A percentile compares a stretch with the other conserved stretches of the same genome.
Evolutionary conservation across 305 asterid species (phyloP).

Genomic region (Fraxinus dipetala): DNA sequence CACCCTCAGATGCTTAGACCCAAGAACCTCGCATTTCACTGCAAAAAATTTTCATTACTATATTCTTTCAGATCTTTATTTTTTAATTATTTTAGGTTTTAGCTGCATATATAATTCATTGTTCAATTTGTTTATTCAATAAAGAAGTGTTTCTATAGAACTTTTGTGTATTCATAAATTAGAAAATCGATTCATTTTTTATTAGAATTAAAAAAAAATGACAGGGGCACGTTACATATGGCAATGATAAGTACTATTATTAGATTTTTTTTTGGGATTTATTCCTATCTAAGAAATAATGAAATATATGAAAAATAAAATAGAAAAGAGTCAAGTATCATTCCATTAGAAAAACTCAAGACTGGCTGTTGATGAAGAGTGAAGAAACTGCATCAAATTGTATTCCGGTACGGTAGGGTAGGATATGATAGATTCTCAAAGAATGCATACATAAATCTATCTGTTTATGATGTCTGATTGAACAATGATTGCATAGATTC

Average conservation of each 20-base stretch:
- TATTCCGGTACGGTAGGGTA: no score
- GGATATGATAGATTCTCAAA: not conserved
- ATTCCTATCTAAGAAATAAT: not conserved
- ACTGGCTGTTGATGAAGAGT: not conserved
- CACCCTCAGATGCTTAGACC: slow-evolving; percentile 51
- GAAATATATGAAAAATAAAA: not conserved
- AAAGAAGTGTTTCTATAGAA: not conserved
- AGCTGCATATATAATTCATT: not conserved
- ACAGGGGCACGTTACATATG: not conserved
- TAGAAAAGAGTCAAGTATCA: not conserved
- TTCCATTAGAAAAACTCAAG: not conserved
- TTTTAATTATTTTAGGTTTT: not conserved
- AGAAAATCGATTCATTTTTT: no score
- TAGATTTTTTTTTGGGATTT: not conserved
- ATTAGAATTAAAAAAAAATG: no score
- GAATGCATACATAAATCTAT: not conserved
- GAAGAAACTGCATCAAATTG: not conserved
- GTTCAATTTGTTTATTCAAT: not conserved
- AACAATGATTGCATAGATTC: not conserved
- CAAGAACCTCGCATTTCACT: not conserved
- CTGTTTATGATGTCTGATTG: not conserved
- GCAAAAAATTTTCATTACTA: not conserved
- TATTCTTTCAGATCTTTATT: not conserved
- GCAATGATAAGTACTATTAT: not conserved
- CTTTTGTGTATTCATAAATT: not conserved